Conservation (phyloP, 2,329 filamentous ascomycete species). For the Ophiosphaerella herpotricha region DNA sequence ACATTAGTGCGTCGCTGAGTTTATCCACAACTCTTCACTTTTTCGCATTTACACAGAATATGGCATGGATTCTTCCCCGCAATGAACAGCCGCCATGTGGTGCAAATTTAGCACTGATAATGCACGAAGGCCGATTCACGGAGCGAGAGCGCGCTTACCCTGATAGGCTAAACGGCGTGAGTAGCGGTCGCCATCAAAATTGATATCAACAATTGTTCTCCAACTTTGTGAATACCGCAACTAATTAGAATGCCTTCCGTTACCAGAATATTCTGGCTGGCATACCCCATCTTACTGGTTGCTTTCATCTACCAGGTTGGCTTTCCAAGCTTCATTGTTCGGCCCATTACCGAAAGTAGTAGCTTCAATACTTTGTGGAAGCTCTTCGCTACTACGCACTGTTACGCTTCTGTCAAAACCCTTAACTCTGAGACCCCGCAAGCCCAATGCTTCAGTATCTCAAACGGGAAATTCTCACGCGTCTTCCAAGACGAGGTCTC, state of each 20-base stretch:
- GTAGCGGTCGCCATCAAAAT: too few species aligned
- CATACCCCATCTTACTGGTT: slow-evolving; percentile 30
- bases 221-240: too few species aligned
- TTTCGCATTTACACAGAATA: too few species aligned
- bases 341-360: slow-evolving; percentile 19
- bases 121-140: too few species aligned
- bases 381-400: slow-evolving; percentile 42
- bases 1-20: too few species aligned
- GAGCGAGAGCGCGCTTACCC: too few species aligned
- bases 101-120: too few species aligned
- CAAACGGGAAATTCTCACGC: slow-evolving; percentile 56
- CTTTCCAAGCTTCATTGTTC: slow-evolving; percentile 18
- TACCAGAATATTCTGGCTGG: slow-evolving; percentile 25
- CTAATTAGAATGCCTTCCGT: slow-evolving; percentile 23
- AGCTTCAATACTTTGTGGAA: slow-evolving; percentile 28
- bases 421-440: slow-evolving; percentile 44
- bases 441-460: slow-evolving; percentile 61
- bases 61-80: too few species aligned
- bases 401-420: slow-evolving; percentile 54
- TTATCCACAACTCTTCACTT: too few species aligned
- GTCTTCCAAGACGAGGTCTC: slow-evolving; percentile 50
- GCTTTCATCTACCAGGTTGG: slow-evolving; percentile 37
- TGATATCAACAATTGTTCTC: too few species aligned
- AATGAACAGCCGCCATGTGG: neutral
- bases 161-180: too few species aligned